These are phyloP conservation scores for Trichaptum fuscoviolaceum DNA, from an alignment of 768 basidiomycete species.

Conservation along the genomic window DNA sequence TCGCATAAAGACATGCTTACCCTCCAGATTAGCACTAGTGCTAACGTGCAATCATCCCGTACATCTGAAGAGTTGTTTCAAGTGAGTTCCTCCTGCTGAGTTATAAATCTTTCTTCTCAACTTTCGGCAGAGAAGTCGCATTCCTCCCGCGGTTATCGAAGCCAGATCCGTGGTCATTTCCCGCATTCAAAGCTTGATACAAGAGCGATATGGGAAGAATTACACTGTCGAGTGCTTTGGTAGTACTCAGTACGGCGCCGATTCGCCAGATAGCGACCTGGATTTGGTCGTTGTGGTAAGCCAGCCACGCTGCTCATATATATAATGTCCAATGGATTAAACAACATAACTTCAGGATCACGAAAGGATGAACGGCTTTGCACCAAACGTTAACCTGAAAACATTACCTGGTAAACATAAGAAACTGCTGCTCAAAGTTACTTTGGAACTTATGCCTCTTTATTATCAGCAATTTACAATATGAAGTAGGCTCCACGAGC, in stretches of 20 bases:
- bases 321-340: too few relatives aligned
- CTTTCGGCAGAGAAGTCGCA: background rate
- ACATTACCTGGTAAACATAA: constrained; percentile 25
- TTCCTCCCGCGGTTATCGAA: constrained; percentile 15
- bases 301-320: constrained; percentile 16
- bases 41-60: background rate
- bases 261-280: constrained; percentile 37
- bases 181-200: constrained; percentile 23
- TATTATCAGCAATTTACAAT: constrained; percentile 25
- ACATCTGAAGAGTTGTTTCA: background rate
- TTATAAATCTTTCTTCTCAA: background rate
- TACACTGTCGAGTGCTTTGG: constrained; percentile 41
- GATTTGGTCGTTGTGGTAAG: constrained; percentile 49
- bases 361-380: constrained; percentile 23
- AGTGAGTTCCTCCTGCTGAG: background rate
- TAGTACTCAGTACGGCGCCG: constrained; percentile 45
- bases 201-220: constrained; percentile 24
- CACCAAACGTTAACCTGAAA: constrained; percentile 20
- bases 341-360: constrained; percentile 26
- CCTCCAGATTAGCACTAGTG: too few relatives aligned
- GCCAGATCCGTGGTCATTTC: constrained; percentile 13
- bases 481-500: constrained; percentile 18
- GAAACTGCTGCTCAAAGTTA: background rate
- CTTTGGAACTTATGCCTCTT: background rate
- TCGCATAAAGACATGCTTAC: background rate